phyloP scores from a whole-genome alignment of 164 flowering plant species.

The Nymphaea colorata region DNA sequence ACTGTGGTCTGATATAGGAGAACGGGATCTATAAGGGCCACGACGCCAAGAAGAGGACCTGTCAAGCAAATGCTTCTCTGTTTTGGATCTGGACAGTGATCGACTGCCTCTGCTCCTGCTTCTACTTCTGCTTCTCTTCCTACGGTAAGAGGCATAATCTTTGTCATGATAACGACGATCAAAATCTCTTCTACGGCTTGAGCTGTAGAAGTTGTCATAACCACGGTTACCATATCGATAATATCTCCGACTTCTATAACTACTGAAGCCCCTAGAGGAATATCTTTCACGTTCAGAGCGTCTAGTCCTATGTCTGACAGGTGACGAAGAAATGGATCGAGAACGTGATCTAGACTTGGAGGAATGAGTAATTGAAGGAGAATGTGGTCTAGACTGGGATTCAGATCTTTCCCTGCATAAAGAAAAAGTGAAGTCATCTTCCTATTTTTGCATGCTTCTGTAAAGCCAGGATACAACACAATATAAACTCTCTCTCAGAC shows the following conservation, averaged over 20 bases:
- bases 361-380: slow-evolving; percentile 9
- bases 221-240: slow-evolving; percentile 4
- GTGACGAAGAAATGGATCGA: slow-evolving; percentile 10
- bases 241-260: slow-evolving; percentile 3
- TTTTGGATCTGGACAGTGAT: slow-evolving; percentile 6
- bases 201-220: slow-evolving; percentile 6
- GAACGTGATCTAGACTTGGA: neutral
- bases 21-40: slow-evolving; percentile 8
- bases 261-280: slow-evolving; percentile 7
- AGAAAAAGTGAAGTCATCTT: neutral
- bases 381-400: slow-evolving; percentile 3
- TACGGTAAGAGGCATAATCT: slow-evolving; percentile 2
- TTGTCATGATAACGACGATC: slow-evolving; percentile 6
- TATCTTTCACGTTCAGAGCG: slow-evolving; percentile 6
- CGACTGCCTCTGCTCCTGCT: slow-evolving; percentile 10
- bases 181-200: slow-evolving; percentile 9
- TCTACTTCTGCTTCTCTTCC: slow-evolving; percentile 2
- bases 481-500: too few relatives aligned
- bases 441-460: too few relatives aligned
- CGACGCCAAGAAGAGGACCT: slow-evolving; percentile 2
- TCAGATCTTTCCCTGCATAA: slow-evolving; percentile 11
- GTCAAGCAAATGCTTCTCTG: slow-evolving; percentile 6
- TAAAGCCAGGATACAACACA: too few relatives aligned
- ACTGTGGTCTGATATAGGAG: slow-evolving; percentile 3
- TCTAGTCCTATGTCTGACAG: slow-evolving; percentile 3